Base-by-base conservation (phyloP, 2,329 filamentous ascomycete species). In the Fusarium sp. region DNA sequence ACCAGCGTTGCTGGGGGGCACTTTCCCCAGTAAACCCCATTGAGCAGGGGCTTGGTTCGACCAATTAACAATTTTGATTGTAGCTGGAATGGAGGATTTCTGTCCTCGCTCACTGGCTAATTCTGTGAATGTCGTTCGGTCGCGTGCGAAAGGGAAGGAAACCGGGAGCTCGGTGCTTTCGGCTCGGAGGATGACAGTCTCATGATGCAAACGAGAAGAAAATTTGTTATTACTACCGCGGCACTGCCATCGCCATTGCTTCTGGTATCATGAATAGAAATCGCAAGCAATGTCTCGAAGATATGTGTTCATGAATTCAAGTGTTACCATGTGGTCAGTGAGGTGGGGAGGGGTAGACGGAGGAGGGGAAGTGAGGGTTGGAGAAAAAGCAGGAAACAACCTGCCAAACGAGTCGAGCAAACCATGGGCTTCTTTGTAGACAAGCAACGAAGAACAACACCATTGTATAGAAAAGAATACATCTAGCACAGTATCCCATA, bases 401-500 rank as follows among this genome's bases (percentile, higher is more conserved):
- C 25, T 52, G 24, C n/a, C 22, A 60, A 64, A 43, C 22, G 24
- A 50, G 47, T 51, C 56, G 55, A 57, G 46, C 47, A 34, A 49
- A 47, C 25, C 34, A 55, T 51, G 38, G 34, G 50, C n/a, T 46
- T 49, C 51, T 30, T 47, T 32, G 32, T 7, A 25, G 38, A 51
- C 34, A 14, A 47, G 50, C 44, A 34, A 22, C n/a, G 38, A 51
- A 24, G 16, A 47, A 53, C 44, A 34, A n/a, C n/a, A 43, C 24
- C 16, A 53, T 29, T 11, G n/a, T 15, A 24, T 27, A 22, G 9
- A 30, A 63, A 64, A 68, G 25, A 45, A 46, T 72, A 71, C 71
- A 43, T 63, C 20, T 14, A 51, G 64, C 71, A 73, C 71, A 73
- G 71, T 73, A 54, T 71, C 20, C 20, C 56, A 46, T 65, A 73